These are phyloP conservation scores for Panicum hallii DNA, from an alignment of 202 grass and related monocot genomes.

Conservation along the genomic window DNA sequence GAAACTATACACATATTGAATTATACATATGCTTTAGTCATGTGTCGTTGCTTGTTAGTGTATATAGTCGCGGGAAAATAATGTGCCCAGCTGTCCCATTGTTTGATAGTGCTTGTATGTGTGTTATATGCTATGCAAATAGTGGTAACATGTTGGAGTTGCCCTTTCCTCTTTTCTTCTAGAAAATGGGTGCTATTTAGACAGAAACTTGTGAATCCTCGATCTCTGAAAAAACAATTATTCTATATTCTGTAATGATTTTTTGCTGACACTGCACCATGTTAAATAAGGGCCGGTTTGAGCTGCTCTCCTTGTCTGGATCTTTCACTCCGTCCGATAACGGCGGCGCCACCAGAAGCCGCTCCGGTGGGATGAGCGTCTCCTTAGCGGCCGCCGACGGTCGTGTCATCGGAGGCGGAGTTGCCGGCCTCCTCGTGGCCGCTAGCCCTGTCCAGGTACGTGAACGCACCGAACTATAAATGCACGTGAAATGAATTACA, in stretches of 20 bases:
- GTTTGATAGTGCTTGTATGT: slow-evolving; percentile 4
- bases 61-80: not conserved
- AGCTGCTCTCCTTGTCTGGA: slow-evolving; percentile 74
- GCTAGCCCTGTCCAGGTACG: slow-evolving; percentile 76
- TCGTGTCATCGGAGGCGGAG: slow-evolving; percentile 76
- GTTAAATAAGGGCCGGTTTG: slow-evolving; percentile 66
- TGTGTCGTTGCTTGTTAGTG: not conserved
- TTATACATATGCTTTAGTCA: slow-evolving; percentile 10
- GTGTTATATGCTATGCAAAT: too few relatives aligned
- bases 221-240: too few relatives aligned
- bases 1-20: slow-evolving; percentile 38
- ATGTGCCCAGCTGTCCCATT: not conserved
- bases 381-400: slow-evolving; percentile 67
- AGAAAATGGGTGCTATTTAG: too few relatives aligned
- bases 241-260: not conserved
- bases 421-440: slow-evolving; percentile 77
- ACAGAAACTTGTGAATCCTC: too few relatives aligned
- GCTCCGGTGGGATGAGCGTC: slow-evolving; percentile 81
- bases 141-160: too few relatives aligned
- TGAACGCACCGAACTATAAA: not conserved
- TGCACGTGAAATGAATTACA: not conserved
- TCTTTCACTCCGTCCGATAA: slow-evolving; percentile 73
- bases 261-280: not conserved
- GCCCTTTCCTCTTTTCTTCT: too few relatives aligned
- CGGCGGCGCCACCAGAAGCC: slow-evolving; percentile 64